These are phyloP conservation scores for Colletotrichum limetticola DNA, from an alignment of 2,329 filamentous ascomycete genomes.

Conservation along the genomic window DNA sequence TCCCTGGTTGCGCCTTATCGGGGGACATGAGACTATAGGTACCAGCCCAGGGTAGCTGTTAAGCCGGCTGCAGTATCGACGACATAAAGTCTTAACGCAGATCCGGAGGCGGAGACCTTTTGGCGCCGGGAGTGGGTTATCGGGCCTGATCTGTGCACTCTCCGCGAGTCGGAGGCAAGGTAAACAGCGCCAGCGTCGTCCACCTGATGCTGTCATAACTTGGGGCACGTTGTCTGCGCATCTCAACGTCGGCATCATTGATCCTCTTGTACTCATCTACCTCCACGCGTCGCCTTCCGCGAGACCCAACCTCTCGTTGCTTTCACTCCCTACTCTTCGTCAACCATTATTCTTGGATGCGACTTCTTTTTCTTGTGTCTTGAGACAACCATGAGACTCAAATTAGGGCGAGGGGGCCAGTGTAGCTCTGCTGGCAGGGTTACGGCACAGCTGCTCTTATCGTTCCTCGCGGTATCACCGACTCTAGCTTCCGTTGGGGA, in stretches of 20 bases:
- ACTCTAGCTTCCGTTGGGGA: conserved; percentile 49
- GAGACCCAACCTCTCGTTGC: not conserved
- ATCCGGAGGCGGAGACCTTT: conserved; percentile 8
- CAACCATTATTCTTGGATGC: not conserved
- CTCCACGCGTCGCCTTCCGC: not conserved
- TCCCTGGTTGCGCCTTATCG: conserved; percentile 27
- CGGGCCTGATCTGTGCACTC: conserved; percentile 16
- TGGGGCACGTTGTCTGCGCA: conserved; percentile 14
- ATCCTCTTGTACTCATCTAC: not conserved
- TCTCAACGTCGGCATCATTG: conserved; percentile 33
- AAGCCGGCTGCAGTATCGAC: accelerated
- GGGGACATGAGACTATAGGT: not conserved
- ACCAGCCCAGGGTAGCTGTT: not conserved
- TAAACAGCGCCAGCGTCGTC: conserved; percentile 24
- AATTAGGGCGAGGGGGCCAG: conserved; percentile 14
- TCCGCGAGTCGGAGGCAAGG: conserved; percentile 31
- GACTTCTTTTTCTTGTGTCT: not conserved
- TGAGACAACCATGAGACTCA: conserved; percentile 14
- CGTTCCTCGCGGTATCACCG: conserved; percentile 71
- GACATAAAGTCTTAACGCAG: not conserved
- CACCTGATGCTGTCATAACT: conserved; percentile 35
- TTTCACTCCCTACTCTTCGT: not conserved
- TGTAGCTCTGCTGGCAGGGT: conserved; percentile 71
- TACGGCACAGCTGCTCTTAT: conserved; percentile 71
- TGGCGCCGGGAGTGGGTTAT: conserved; percentile 12